phyloP scores from a whole-genome alignment of 164 flowering plant species.

The Platanus orientalis region DNA sequence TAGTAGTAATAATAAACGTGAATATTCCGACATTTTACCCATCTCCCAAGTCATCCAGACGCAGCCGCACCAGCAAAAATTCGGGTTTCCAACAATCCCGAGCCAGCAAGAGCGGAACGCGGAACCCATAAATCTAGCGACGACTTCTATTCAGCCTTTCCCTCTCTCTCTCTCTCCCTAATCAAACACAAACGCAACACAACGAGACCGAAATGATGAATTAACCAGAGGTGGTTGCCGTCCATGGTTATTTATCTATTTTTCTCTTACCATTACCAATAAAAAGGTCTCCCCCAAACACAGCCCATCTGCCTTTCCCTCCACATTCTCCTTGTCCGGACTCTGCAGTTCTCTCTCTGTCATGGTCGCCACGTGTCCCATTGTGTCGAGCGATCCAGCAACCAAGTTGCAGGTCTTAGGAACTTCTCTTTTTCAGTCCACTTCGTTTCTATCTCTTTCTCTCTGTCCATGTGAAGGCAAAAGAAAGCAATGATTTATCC shows the following conservation, averaged over 20 bases:
- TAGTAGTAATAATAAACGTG: too few species aligned
- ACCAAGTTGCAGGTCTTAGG: background rate
- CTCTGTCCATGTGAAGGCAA: constrained; percentile 5
- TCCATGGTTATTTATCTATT: background rate
- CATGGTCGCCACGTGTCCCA: background rate
- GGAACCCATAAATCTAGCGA: too few species aligned
- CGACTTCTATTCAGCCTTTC: background rate
- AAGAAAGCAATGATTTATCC: constrained; percentile 1
- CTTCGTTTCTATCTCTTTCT: constrained; percentile 1
- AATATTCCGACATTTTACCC: too few species aligned
- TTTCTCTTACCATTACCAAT: background rate
- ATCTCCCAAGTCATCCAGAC: too few species aligned
- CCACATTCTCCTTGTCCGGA: background rate
- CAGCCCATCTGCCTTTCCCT: background rate
- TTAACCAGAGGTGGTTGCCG: background rate
- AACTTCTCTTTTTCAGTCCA: constrained; percentile 2
- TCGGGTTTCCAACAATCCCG: too few species aligned
- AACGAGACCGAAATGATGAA: background rate
- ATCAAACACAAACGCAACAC: background rate
- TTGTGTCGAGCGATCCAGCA: background rate
- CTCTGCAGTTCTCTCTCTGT: background rate
- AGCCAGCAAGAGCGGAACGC: too few species aligned
- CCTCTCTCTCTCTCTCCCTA: background rate
- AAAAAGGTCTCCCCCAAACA: background rate
- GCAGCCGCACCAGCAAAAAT: too few species aligned